Percentiles rank a stretch among this genome's conserved stretches.
Evolutionary conservation across 305 asterid genomes (phyloP).

Genomic region (Rubia tinctorum): DNA sequence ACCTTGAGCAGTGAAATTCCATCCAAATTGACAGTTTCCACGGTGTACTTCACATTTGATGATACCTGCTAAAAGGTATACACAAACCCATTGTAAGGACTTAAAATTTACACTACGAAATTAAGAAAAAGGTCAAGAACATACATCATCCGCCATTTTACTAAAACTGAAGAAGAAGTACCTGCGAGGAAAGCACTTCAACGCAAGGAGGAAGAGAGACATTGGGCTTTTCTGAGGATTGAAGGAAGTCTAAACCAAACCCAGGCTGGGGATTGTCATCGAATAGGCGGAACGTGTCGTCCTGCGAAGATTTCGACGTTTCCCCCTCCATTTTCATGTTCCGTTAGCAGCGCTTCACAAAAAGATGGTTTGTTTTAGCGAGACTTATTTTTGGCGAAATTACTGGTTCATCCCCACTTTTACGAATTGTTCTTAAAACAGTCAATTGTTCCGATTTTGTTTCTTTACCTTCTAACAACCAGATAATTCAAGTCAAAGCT

Average conservation of each 20-base stretch:
- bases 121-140: neutral
- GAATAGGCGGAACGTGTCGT: slow-evolving; percentile 48
- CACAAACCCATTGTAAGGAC: slow-evolving; percentile 4
- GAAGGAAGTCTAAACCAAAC: slow-evolving; percentile 46
- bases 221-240: slow-evolving; percentile 39
- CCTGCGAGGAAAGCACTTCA: slow-evolving; percentile 35
- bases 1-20: slow-evolving; percentile 85
- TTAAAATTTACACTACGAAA: neutral
- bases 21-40: slow-evolving; percentile 65
- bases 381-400: no score
- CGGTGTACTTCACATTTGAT: slow-evolving; percentile 35
- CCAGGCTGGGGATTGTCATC: slow-evolving; percentile 46
- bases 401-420: no score
- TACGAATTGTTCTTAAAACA: no score
- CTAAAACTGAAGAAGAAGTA: slow-evolving; percentile 16
- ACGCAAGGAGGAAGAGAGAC: slow-evolving; percentile 75
- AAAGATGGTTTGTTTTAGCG: no score
- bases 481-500: no score
- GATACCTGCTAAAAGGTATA: slow-evolving; percentile 43
- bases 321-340: slow-evolving; percentile 39
- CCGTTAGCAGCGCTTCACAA: neutral
- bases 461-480: no score
- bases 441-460: no score
- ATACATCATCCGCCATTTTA: neutral
- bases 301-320: slow-evolving; percentile 28